Evolutionary conservation across 805 yeast species (phyloP).

Genomic region (Sugiyamaella marilandica): DNA sequence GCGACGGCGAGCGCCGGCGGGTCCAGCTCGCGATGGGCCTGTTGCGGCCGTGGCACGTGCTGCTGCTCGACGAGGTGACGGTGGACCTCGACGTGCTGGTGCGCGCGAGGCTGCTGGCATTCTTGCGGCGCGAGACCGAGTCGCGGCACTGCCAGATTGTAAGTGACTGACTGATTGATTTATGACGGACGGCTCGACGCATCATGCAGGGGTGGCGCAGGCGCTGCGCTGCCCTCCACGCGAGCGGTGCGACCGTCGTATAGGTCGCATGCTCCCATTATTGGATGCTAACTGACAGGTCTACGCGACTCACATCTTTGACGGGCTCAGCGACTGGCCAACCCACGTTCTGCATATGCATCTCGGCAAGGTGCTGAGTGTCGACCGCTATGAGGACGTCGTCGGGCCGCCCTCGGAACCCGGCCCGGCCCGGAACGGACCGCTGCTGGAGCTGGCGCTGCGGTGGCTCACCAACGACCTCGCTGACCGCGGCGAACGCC

Average conservation of each 20-base stretch:
- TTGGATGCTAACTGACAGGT: slow-evolving; percentile 11
- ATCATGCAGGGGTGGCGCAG: too few relatives aligned
- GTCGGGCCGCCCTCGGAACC: background rate
- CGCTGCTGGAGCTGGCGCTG: slow-evolving; percentile 33
- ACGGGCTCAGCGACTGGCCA: slow-evolving; percentile 91
- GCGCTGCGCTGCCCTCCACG: too few relatives aligned
- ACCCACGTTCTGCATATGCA: slow-evolving; percentile 73
- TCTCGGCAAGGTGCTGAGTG: slow-evolving; percentile 49
- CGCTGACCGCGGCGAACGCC: slow-evolving; percentile 50
- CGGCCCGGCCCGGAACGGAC: slow-evolving; percentile 23
- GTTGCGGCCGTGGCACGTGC: slow-evolving; percentile 80
- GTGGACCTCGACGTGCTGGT: slow-evolving; percentile 94
- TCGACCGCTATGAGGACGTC: slow-evolving; percentile 18
- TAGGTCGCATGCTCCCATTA: background rate
- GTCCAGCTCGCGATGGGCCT: slow-evolving; percentile 94
- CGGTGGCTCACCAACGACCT: slow-evolving; percentile 38
- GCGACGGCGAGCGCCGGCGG: slow-evolving; percentile 93
- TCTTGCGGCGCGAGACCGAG: slow-evolving; percentile 68
- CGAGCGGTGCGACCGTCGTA: background rate
- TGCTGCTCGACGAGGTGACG: slow-evolving; percentile 92
- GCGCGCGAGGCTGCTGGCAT: slow-evolving; percentile 65
- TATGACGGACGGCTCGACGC: too few relatives aligned
- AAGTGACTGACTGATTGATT: slow-evolving; percentile 5
- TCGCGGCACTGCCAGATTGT: slow-evolving; percentile 69
- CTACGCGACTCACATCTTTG: slow-evolving; percentile 94